Base-by-base conservation (phyloP, 1,284 basidiomycete species). In the Sporisorium iseilematis-ciliati region DNA sequence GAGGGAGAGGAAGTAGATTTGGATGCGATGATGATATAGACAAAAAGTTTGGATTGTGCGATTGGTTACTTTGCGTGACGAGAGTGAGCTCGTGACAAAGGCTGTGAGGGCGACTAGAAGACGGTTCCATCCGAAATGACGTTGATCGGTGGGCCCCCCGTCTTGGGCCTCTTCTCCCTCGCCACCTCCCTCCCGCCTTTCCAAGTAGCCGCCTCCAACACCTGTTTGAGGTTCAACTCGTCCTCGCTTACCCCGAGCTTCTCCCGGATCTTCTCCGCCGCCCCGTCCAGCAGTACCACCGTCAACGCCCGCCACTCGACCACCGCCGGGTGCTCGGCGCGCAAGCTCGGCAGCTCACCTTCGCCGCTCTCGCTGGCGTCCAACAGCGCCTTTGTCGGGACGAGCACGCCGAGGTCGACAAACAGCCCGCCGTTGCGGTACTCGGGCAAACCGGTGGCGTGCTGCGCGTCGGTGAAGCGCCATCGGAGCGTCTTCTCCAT, bases 271-370 rank as follows among this genome's bases (percentile, higher is more conserved):
- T 50, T 60, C 2, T 62, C 55, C 0, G 80, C 77, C 16, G 55
- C 35, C 18, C 78, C 62, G 38, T 82, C 80, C 23, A 98, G 88
- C 81, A 92, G 90, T 66, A 97, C 92, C 41, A 98, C 92, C 0
- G 95, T 97, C 88, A 97, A 89, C 0, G 95, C 94, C 57, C 96
- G 88, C 95, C 95, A 97, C 86, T 98, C 95, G 43, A 97, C 91
- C 57, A 98, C 91, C 5, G 94, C 94, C 0, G 94, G 92, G 82
- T 95, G 93, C 0, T 91, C 91, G 46, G 89, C 88, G 14, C 92
- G 90, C 60, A 94, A 87, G 6, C 25, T 23, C 0, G 73, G 67
- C 12, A 70, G 2, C 1, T 18, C 29, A 5, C 29, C 56, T 4
- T 25, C 49, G 14, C 21, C n/a, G 7, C 31, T 18, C 33, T 88